Evolutionary conservation across 1,284 basidiomycete species (phyloP).

Genomic region (Agroathelia rolfsii): DNA sequence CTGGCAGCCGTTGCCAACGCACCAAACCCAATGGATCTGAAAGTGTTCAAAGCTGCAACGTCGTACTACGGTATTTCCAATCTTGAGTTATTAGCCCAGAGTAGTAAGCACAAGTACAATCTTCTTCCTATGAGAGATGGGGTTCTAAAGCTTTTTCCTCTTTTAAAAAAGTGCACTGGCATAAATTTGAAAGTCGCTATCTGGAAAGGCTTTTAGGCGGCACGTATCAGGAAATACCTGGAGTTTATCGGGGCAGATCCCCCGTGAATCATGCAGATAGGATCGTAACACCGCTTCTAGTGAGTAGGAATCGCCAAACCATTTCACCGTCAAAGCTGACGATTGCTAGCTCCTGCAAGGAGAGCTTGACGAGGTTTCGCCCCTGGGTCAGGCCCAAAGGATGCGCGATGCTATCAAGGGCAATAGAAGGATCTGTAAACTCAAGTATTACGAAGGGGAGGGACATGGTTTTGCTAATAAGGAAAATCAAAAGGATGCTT

Average conservation of each 20-base stretch:
- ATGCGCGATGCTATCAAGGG: constrained; percentile 36
- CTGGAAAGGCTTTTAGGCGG: constrained; percentile 47
- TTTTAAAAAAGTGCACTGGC: too few species aligned
- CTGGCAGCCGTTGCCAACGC: constrained; percentile 27
- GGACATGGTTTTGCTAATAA: constrained; percentile 44
- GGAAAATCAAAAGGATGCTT: constrained; percentile 32
- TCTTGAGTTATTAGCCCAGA: too few species aligned
- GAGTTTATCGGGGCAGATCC: constrained; percentile 39
- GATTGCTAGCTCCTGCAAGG: constrained; percentile 45
- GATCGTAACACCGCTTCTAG: constrained; percentile 42
- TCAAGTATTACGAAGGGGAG: constrained; percentile 41
- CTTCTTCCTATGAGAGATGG: too few species aligned
- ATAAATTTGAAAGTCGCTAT: constrained; percentile 61
- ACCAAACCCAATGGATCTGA: too few species aligned
- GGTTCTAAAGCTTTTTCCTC: too few species aligned
- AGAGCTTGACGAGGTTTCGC: constrained; percentile 44
- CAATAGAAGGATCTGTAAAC: too few species aligned
- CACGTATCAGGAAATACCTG: constrained; percentile 30
- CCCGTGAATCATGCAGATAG: constrained; percentile 40
- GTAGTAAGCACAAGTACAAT: too few species aligned
- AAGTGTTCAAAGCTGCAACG: constrained; percentile 29
- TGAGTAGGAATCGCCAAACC: too few species aligned
- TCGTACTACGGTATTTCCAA: constrained; percentile 38
- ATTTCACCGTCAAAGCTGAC: too few species aligned
- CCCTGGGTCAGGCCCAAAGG: constrained; percentile 39